Conservation (phyloP, 2,329 filamentous ascomycete genomes). For the Alternaria panax region DNA sequence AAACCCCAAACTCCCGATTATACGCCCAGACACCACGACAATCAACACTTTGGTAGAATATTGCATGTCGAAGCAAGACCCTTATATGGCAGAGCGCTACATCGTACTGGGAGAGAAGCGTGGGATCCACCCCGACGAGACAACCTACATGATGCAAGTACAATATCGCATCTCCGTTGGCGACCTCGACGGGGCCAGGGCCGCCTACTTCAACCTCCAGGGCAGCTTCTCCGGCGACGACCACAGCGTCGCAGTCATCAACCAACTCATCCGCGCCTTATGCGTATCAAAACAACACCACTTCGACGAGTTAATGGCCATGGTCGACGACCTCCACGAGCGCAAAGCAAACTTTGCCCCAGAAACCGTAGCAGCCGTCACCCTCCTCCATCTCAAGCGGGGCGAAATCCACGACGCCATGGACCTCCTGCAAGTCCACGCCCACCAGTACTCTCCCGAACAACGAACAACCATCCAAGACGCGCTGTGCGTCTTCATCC, state of each 20-base stretch:
- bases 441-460: constrained; percentile 71
- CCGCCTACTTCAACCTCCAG: constrained; percentile 70
- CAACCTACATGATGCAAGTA: constrained; percentile 77
- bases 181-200: constrained; percentile 74
- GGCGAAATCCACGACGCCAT: constrained; percentile 81
- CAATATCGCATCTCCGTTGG: constrained; percentile 75
- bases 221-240: constrained; percentile 63
- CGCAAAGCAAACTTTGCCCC: constrained; percentile 73
- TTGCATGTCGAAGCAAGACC: constrained; percentile 73
- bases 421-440: constrained; percentile 80
- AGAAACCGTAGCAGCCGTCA: constrained; percentile 76
- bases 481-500: constrained; percentile 72
- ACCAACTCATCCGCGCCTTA: constrained; percentile 74
- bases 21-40: constrained; percentile 69
- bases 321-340: constrained; percentile 76
- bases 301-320: constrained; percentile 74
- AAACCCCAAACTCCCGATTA: constrained; percentile 34
- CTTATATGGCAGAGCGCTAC: constrained; percentile 76
- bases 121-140: constrained; percentile 70
- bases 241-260: constrained; percentile 70
- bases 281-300: constrained; percentile 67
- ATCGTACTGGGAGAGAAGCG: constrained; percentile 70
- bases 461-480: constrained; percentile 73
- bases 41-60: constrained; percentile 80
- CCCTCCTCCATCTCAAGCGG: constrained; percentile 74